These are phyloP conservation scores for Prunus kanzakura DNA, from an alignment of 306 rosid species.

Conservation along the genomic window DNA sequence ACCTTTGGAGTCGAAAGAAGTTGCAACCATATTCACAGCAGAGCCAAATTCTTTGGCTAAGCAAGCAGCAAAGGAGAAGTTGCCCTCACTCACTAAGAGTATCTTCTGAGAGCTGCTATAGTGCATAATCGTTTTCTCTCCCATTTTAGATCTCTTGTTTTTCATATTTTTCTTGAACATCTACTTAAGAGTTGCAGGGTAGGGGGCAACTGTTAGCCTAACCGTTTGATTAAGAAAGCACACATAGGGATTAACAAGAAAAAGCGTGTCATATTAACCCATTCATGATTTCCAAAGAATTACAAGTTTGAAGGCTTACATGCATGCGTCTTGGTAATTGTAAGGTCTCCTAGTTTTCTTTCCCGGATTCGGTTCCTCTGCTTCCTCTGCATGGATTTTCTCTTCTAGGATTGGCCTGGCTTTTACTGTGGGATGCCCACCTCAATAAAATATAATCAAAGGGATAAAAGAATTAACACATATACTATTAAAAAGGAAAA, in stretches of 20 bases:
- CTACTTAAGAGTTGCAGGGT: not conserved
- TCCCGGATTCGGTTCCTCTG: no score
- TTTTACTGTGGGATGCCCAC: no score
- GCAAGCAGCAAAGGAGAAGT: constrained; percentile 43
- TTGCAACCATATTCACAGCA: constrained; percentile 37
- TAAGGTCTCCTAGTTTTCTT: not conserved
- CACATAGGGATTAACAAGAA: no score
- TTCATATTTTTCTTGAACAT: not conserved
- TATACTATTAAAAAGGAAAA: no score
- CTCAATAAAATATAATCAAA: no score
- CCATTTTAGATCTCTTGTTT: not conserved
- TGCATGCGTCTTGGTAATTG: constrained; percentile 10
- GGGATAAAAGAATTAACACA: no score
- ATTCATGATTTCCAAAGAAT: not conserved
- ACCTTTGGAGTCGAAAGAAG: constrained; percentile 32
- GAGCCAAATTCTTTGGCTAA: constrained; percentile 37
- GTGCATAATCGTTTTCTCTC: constrained; percentile 12
- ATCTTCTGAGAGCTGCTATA: constrained; percentile 28
- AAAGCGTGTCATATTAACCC: no score
- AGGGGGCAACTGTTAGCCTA: not conserved
- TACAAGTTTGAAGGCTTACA: not conserved
- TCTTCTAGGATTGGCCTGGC: no score
- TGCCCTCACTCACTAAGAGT: constrained; percentile 43
- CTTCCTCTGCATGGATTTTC: no score
- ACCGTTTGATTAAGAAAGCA: not conserved